phyloP scores from a whole-genome alignment of 176 grass and related monocot species.

The Pharus latifolius region DNA sequence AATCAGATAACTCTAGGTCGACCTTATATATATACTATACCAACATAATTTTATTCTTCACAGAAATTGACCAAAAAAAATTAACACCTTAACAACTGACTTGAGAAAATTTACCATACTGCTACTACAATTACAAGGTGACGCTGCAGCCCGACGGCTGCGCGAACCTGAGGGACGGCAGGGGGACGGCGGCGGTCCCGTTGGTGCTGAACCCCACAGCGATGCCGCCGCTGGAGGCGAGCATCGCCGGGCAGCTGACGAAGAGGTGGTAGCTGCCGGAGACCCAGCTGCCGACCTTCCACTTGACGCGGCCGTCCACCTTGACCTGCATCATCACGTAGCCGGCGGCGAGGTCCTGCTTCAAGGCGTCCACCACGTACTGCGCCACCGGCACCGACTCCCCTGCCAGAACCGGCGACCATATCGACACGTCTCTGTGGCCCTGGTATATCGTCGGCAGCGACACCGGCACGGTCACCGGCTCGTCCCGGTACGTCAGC shows the following conservation, averaged over 20 bases:
- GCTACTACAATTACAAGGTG: constrained; percentile 35
- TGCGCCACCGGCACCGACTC: constrained; percentile 11
- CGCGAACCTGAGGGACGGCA: constrained; percentile 31
- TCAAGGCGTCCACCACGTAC: constrained; percentile 13
- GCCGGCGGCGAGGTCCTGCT: constrained; percentile 27
- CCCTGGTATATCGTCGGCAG: constrained; percentile 48
- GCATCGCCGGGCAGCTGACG: constrained; percentile 59
- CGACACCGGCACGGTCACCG: constrained; percentile 33
- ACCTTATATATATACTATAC: too few relatives aligned
- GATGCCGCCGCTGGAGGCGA: not conserved
- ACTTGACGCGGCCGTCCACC: constrained; percentile 36
- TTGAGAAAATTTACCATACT: too few relatives aligned
- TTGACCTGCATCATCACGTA: constrained; percentile 28
- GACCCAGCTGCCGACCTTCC: constrained; percentile 59
- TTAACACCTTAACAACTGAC: too few relatives aligned
- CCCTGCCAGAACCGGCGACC: constrained; percentile 39
- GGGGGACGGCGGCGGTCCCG: not conserved
- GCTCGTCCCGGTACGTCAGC: constrained; percentile 44
- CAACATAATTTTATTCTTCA: too few relatives aligned
- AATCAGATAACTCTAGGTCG: too few relatives aligned
- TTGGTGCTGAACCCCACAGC: not conserved
- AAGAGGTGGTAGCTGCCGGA: constrained; percentile 61
- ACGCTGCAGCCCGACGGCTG: constrained; percentile 50
- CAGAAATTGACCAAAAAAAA: too few relatives aligned
- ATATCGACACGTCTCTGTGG: constrained; percentile 45